Evolutionary conservation across 306 rosid genomes (phyloP).

Genomic region (Canavalia gladiata): DNA sequence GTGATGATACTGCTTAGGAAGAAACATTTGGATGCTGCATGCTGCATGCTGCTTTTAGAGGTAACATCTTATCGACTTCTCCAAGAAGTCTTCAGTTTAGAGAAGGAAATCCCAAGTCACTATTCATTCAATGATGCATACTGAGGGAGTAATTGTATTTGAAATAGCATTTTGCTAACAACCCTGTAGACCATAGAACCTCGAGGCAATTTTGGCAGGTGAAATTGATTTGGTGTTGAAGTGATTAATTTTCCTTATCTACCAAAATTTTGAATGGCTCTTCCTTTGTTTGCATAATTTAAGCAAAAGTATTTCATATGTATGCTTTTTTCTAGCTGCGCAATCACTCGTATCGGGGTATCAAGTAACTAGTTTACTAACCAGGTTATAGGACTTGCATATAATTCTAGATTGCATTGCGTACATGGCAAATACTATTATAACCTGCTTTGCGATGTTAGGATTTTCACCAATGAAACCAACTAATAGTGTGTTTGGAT

Average conservation of each 20-base stretch:
- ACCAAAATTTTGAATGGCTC: slow-evolving; percentile 13
- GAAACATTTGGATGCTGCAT: slow-evolving; percentile 39
- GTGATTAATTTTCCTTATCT: background rate
- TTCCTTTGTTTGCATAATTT: slow-evolving; percentile 27
- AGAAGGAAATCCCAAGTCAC: background rate
- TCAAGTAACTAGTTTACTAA: slow-evolving; percentile 5
- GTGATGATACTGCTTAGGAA: slow-evolving; percentile 11
- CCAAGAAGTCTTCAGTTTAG: slow-evolving; percentile 3
- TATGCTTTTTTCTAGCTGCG: background rate
- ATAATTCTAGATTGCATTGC: background rate
- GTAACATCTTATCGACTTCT: slow-evolving; percentile 33
- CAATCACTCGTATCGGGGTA: background rate
- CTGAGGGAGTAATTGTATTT: slow-evolving; percentile 35
- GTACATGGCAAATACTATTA: background rate
- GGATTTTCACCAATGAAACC: background rate
- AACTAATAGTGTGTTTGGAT: too few species aligned
- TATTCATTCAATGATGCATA: background rate
- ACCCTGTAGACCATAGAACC: slow-evolving; percentile 5
- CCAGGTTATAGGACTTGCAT: background rate
- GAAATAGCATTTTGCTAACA: background rate
- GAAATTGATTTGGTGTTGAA: slow-evolving; percentile 3
- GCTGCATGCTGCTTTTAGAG: background rate
- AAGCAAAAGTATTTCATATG: slow-evolving; percentile 20
- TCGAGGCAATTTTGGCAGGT: background rate
- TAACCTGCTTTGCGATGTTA: background rate